A percentile compares a stretch with the other conserved stretches of the same genome.
These are phyloP conservation scores for Cercospora citrullina DNA, from an alignment of 2,329 filamentous ascomycete genomes.

Conservation along the genomic window DNA sequence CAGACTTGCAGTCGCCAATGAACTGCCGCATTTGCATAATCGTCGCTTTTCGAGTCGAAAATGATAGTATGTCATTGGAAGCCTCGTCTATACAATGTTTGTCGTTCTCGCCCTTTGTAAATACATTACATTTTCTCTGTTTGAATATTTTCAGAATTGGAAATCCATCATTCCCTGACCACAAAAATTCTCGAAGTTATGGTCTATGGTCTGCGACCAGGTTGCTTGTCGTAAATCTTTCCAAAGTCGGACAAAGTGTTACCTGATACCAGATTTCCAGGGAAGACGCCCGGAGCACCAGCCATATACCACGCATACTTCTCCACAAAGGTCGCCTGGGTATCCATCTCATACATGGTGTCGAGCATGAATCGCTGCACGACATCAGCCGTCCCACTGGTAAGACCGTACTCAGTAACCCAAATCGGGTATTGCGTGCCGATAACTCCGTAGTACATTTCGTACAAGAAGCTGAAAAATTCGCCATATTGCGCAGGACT, in stretches of 20 bases:
- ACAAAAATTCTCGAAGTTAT: too few relatives aligned
- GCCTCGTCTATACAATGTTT: too few relatives aligned
- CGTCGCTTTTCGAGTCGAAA: too few relatives aligned
- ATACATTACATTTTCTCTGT: too few relatives aligned
- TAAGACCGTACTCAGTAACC: not conserved
- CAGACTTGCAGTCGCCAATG: too few relatives aligned
- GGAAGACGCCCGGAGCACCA: not conserved
- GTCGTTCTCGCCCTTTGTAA: too few relatives aligned
- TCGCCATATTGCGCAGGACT: not conserved
- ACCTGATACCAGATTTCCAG: not conserved
- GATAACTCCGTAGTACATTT: not conserved
- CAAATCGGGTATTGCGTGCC: not conserved
- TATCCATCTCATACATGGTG: conserved; percentile 1
- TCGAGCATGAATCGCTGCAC: not conserved
- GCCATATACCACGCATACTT: conserved; percentile 8
- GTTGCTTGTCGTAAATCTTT: not conserved
- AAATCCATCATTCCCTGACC: not conserved
- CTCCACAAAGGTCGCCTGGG: not conserved
- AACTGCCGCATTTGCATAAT: too few relatives aligned
- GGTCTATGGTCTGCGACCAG: not conserved
- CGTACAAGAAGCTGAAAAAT: not conserved
- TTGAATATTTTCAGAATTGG: not conserved
- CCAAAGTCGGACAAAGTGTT: not conserved
- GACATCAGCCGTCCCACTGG: not conserved
- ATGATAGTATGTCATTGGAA: too few relatives aligned